Percentiles rank a stretch among this genome's conserved stretches.
Conservation (phyloP, 345 rosid genomes). For the Turnera subulata region DNA sequence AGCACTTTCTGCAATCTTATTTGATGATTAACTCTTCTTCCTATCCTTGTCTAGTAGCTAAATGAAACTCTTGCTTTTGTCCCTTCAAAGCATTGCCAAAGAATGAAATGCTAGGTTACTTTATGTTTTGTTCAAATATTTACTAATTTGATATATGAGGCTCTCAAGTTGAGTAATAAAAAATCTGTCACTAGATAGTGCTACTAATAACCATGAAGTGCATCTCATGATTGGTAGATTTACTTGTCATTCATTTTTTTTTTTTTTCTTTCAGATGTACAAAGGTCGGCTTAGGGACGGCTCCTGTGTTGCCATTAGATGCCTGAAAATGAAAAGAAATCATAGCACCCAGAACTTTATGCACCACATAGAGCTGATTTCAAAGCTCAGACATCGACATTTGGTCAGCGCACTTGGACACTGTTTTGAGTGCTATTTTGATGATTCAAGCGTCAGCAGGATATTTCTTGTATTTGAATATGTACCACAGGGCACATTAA, state of each 20-base stretch:
- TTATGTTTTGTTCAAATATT: no score
- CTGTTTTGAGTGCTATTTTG: conserved; percentile 89
- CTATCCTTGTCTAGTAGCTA: no score
- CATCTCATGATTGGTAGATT: no score
- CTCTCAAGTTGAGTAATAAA: no score
- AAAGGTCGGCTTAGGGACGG: conserved; percentile 79
- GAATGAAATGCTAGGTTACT: no score
- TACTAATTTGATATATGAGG: no score
- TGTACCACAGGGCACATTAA: conserved; percentile 77
- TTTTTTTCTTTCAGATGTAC: conserved; percentile 60
- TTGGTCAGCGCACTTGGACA: conserved; percentile 90
- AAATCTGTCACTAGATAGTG: neutral
- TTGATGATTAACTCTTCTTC: no score
- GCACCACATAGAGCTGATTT: conserved; percentile 81
- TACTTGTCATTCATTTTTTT: no score
- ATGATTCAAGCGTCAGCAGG: conserved; percentile 93
- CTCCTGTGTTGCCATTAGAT: conserved; percentile 68
- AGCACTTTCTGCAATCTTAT: no score
- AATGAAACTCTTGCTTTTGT: no score
- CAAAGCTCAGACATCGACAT: conserved; percentile 82
- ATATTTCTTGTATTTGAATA: conserved; percentile 81
- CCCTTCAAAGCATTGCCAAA: no score
- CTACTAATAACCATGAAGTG: neutral
- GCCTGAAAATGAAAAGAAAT: conserved; percentile 78
- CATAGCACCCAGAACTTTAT: conserved; percentile 67